phyloP scores from a whole-genome alignment of 176 grass and related monocot genomes.

The Musa acuminata region DNA sequence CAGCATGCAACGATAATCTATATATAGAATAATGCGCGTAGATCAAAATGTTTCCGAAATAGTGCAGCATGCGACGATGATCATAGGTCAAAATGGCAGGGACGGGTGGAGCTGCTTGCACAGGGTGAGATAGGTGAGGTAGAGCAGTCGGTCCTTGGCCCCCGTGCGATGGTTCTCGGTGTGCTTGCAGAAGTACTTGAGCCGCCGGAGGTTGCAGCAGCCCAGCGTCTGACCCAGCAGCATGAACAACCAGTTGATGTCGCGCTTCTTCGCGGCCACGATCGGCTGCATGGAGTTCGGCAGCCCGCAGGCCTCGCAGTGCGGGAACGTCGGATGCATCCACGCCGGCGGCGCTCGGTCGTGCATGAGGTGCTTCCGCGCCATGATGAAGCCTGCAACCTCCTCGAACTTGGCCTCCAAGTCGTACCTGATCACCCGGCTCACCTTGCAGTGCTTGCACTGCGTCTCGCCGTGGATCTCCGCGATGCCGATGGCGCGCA shows the following conservation, averaged over 20 bases:
- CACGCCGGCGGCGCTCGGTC: constrained; percentile 2
- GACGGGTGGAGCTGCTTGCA: constrained; percentile 1
- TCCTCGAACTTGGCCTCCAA: background rate
- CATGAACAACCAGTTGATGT: constrained; percentile 20
- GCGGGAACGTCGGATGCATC: background rate
- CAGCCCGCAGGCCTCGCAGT: constrained; percentile 1
- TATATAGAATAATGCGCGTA: too few relatives aligned
- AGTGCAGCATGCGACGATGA: too few relatives aligned
- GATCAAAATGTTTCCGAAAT: too few relatives aligned
- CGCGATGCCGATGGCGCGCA: background rate
- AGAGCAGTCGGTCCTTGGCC: constrained; percentile 10
- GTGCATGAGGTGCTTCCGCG: background rate
- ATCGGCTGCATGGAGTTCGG: background rate
- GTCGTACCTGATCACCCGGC: background rate
- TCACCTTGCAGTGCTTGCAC: background rate
- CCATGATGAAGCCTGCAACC: background rate
- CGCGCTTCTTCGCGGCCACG: background rate
- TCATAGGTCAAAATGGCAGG: too few relatives aligned
- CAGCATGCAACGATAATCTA: too few relatives aligned
- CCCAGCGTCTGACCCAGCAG: background rate
- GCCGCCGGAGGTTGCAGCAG: constrained; percentile 6
- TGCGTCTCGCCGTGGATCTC: background rate
- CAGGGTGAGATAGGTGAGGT: background rate
- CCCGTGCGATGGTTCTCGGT: constrained; percentile 12
- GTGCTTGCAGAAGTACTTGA: constrained; percentile 26